Base-by-base conservation (phyloP, 441 rosid species). In the Populus hybrid region DNA sequence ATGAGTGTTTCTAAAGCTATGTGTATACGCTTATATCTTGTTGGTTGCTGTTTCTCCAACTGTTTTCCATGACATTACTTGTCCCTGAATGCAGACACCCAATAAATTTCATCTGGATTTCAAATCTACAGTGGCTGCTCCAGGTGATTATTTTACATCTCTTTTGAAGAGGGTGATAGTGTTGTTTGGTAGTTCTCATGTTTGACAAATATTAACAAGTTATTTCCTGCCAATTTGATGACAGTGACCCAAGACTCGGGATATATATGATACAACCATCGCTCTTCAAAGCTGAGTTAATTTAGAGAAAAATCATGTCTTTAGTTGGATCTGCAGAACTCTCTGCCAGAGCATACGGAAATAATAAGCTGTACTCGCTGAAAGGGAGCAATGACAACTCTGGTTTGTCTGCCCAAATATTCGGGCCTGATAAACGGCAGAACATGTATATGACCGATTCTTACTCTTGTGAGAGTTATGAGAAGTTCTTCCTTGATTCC, bases 401-500 rank as follows among this genome's bases (percentile, higher is more conserved):
- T 81, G 87, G 79, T 46, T 76, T 83, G 74, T 80, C 96, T 38
- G 20, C 84, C 18, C 88, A 86, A 75, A 80, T 82, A 70, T 91
- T 85, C 71, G 80, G 84, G 75, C 83, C 89, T 75, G 91, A 89
- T 74, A 89, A 87, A 77, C 90, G 63, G 72, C 91, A 82, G 82
- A 84, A 84, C 76, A 79, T 87, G 76, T 95, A 84, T 70, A 73
- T 82, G 67, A 77, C 88, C 10, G 89, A 89, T 85, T 88, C 96
- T 72, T 90, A 84, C 88, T 84, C 86, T 61, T 80, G 84, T 26
- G 93, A 92, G 87, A 89, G 88, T 84, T 91, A 89, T 21, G 98
- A 92, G 78, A 92, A 92, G 85, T 95, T 90, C 86, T 88, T 95
- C 81, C 82, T 87, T 14, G 94, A 89, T 66, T 95, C 99, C 7